Evolutionary conservation across 2,329 filamentous ascomycete genomes (phyloP).

Genomic region (Fusarium drepaniforme): DNA sequence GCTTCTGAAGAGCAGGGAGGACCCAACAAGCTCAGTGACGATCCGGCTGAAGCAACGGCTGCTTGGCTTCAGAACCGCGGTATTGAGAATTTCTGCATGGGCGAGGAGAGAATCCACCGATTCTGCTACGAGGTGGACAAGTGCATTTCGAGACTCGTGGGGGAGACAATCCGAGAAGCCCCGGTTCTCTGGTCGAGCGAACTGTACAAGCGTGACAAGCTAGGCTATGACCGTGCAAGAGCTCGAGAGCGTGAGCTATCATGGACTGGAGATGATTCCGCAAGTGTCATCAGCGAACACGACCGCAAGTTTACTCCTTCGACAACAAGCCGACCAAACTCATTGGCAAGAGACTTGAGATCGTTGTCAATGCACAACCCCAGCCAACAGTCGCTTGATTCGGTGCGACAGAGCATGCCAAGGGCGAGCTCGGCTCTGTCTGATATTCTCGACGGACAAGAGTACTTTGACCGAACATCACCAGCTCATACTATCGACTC

Average conservation of each 20-base stretch:
- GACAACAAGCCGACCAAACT: slow-evolving; percentile 57
- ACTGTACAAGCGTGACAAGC: slow-evolving; percentile 83
- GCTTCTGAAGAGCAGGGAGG: slow-evolving; percentile 87
- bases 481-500: slow-evolving; percentile 81
- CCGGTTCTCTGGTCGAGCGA: slow-evolving; percentile 95
- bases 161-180: slow-evolving; percentile 84
- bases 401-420: slow-evolving; percentile 72
- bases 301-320: slow-evolving; percentile 62
- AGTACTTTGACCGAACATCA: slow-evolving; percentile 77
- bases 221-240: slow-evolving; percentile 64
- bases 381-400: slow-evolving; percentile 79
- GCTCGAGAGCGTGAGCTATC: slow-evolving; percentile 60
- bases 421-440: slow-evolving; percentile 68
- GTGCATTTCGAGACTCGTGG: slow-evolving; percentile 87
- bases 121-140: slow-evolving; percentile 92
- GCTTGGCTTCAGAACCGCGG: slow-evolving; percentile 85
- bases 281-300: slow-evolving; percentile 67
- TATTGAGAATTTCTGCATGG: slow-evolving; percentile 93
- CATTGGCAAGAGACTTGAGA: slow-evolving; percentile 69
- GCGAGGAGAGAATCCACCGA: slow-evolving; percentile 93
- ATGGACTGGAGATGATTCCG: slow-evolving; percentile 62
- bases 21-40: slow-evolving; percentile 95
- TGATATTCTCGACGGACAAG: slow-evolving; percentile 77
- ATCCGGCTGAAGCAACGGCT: slow-evolving; percentile 87
- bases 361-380: slow-evolving; percentile 70